Conservation (phyloP, 345 rosid genomes). For the Noccaea bulbosa region DNA sequence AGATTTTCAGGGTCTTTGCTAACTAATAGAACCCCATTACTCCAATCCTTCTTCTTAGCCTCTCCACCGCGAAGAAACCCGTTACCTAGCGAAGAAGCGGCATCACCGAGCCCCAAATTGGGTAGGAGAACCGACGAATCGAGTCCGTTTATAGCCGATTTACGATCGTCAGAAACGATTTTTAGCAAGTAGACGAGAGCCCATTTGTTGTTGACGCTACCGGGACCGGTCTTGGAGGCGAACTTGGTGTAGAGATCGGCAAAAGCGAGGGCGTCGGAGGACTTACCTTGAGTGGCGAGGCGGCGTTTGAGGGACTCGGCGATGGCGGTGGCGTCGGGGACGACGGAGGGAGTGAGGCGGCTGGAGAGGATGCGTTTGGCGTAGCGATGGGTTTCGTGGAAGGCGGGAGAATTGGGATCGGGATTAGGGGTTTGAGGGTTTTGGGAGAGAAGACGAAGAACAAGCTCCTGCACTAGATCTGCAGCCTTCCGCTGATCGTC, state of each 20-base stretch:
- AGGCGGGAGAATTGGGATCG: slow-evolving; percentile 54
- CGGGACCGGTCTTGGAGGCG: slow-evolving; percentile 84
- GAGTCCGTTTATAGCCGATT: slow-evolving; percentile 44
- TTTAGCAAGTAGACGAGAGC: slow-evolving; percentile 85
- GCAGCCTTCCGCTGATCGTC: slow-evolving; percentile 74
- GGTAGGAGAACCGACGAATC: slow-evolving; percentile 60
- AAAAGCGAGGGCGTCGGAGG: slow-evolving; percentile 85
- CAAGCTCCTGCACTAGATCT: slow-evolving; percentile 89
- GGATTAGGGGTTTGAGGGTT: slow-evolving; percentile 55
- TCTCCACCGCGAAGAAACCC: slow-evolving; percentile 46
- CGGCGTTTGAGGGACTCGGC: slow-evolving; percentile 95
- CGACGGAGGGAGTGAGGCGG: slow-evolving; percentile 74
- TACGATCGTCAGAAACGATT: slow-evolving; percentile 73
- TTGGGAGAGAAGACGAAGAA: slow-evolving; percentile 72
- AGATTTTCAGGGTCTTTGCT: slow-evolving; percentile 78
- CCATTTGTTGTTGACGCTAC: slow-evolving; percentile 90
- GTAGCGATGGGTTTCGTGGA: slow-evolving; percentile 68
- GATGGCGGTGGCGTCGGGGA: slow-evolving; percentile 77
- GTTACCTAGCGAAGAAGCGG: slow-evolving; percentile 35
- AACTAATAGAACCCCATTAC: slow-evolving; percentile 78
- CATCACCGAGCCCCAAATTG: slow-evolving; percentile 53
- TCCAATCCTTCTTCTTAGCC: slow-evolving; percentile 53
- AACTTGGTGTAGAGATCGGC: slow-evolving; percentile 81
- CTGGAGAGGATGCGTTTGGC: slow-evolving; percentile 90
- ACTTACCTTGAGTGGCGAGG: slow-evolving; percentile 87